Percentiles rank a stretch among this genome's conserved stretches.
Evolutionary conservation across 164 flowering plant genomes (phyloP).

Genomic region (Annona cherimola): DNA sequence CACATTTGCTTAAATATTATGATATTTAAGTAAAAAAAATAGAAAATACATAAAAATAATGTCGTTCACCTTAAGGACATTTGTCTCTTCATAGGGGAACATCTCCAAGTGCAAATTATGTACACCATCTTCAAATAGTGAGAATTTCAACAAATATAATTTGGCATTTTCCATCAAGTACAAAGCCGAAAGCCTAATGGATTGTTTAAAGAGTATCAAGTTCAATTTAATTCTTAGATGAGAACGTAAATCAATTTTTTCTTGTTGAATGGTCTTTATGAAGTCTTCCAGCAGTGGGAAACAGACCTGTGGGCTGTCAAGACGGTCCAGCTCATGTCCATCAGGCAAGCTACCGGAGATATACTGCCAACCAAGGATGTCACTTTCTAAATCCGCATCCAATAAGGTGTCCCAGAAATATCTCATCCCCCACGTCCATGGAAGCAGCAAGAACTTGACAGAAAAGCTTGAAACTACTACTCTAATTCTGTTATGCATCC

Average conservation of each 20-base stretch:
- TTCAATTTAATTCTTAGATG: neutral
- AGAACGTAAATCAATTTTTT: neutral
- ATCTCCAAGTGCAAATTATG: too few species aligned
- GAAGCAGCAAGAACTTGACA: slow-evolving; percentile 76
- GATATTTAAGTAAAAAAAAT: too few species aligned
- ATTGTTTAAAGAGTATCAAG: neutral
- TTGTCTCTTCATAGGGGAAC: too few species aligned
- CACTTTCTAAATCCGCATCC: slow-evolving; percentile 91
- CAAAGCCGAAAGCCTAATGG: neutral
- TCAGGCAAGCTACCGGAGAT: slow-evolving; percentile 94
- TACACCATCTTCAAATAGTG: too few species aligned
- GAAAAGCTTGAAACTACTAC: slow-evolving; percentile 80
- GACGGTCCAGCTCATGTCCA: slow-evolving; percentile 82
- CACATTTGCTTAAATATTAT: too few species aligned
- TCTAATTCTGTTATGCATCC: slow-evolving; percentile 81
- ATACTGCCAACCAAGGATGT: slow-evolving; percentile 97
- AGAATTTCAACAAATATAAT: neutral
- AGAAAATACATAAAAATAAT: too few species aligned
- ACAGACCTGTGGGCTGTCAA: slow-evolving; percentile 76
- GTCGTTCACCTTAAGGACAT: too few species aligned
- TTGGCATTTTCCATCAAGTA: neutral
- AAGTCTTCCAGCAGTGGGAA: neutral
- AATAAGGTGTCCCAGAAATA: slow-evolving; percentile 96
- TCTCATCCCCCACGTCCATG: slow-evolving; percentile 99
- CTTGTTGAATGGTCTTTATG: neutral